Evolutionary conservation across 352 stramenopile species (phyloP), one percentile per base, ranked within the genome.

Genomic region (Globisporangium emineosum): DNA sequence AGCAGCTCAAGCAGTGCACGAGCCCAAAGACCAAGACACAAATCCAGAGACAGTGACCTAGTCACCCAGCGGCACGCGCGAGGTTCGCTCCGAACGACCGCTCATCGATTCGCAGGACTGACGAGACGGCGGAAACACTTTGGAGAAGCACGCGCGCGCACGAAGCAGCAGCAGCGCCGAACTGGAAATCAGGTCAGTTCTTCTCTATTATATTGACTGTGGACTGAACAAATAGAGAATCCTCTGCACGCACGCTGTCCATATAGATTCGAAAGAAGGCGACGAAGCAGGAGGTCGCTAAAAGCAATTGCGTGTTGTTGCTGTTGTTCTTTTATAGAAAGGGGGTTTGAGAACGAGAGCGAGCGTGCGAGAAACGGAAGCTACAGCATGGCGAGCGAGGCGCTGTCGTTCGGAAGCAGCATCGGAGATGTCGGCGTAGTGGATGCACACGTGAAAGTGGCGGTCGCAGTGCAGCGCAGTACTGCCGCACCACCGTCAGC

Each of bases 381-480:
- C 52, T 15, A 57, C 3, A 42, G 19, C n/a, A 58, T 58, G 52
- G 52, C 32, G 10, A 58, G 30, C 23, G 52, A 21, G 19, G 27
- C 52, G n/a, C 30, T 45, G n/a, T 40, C 52, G n/a, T 58, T 43
- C 12, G 52, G 30, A 58, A 58, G 52, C 30, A 58, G 30, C 30
- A 52, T 25, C 45, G 21, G 21, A 25, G 9, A 29, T 52, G 45
- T 17, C n/a, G n/a, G 52, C 10, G 10, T 45, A 10, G 6, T 61
- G 25, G 42, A 35, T 29, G 19, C 49, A 17, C 25, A 59, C n/a
- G 13, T 32, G n/a, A 58, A 65, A 32, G 49, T 55, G 6, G 30
- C 58, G 7, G 35, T 64, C 0, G 58, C 45, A 13, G 21, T 64
- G 21, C 50, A 60, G 37, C 52, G 61, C 32, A 60, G 61, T 13